A percentile compares a stretch with the other conserved stretches of the same genome.
Conservation (phyloP, 345 rosid species). For the Arabis hirsuta region DNA sequence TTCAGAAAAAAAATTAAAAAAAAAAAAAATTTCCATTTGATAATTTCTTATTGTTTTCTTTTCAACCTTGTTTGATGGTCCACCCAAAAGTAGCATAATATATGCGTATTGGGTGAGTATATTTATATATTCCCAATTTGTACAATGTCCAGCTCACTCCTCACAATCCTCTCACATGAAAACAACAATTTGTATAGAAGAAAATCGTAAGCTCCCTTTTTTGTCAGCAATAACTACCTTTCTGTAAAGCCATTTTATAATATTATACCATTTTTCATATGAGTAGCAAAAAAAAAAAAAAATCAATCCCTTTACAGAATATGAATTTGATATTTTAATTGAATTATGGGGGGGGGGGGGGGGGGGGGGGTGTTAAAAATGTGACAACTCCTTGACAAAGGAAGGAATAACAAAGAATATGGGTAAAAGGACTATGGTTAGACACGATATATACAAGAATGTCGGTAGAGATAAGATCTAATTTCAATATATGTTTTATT, state of each 20-base stretch:
- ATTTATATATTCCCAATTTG: conserved; percentile 35
- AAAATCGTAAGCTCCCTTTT: neutral
- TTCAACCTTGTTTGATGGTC: conserved; percentile 13
- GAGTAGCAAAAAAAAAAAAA: neutral
- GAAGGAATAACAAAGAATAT: conserved; percentile 18
- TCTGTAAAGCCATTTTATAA: neutral
- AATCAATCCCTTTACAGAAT: neutral
- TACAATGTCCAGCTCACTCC: conserved; percentile 46
- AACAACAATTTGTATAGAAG: conserved; percentile 36
- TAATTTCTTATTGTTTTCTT: neutral
- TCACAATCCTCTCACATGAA: conserved; percentile 40
- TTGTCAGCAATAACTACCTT: neutral
- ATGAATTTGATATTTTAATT: neutral
- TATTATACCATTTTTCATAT: conserved; percentile 1
- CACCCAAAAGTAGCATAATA: conserved; percentile 29
- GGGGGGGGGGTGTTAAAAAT: too few relatives aligned
- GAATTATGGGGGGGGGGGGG: neutral
- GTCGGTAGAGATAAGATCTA: conserved; percentile 28
- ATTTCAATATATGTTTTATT: too few relatives aligned
- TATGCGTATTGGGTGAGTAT: conserved; percentile 31
- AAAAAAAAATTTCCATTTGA: conserved; percentile 1
- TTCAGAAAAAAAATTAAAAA: conserved; percentile 11
- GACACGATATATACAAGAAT: conserved; percentile 6
- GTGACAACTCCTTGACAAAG: neutral
- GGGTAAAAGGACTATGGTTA: neutral